phyloP scores from a whole-genome alignment of 345 rosid species.

The Lenwebbia sp. region DNA sequence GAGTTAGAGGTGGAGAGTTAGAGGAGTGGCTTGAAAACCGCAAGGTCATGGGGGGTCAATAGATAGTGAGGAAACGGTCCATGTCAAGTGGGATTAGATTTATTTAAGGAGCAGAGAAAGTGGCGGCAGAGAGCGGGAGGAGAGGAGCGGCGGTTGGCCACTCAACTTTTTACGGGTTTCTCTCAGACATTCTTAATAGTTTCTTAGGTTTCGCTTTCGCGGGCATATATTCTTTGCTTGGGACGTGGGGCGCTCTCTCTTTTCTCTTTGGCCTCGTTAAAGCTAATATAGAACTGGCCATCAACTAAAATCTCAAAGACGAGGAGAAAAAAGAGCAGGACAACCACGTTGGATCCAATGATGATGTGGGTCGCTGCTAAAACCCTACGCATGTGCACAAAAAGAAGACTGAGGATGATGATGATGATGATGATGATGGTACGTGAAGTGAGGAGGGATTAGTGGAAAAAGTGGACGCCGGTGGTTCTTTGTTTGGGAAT shows the following conservation, averaged over 20 bases:
- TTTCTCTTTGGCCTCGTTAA: background rate
- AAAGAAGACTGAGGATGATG: background rate
- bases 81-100: background rate
- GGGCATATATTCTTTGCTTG: background rate
- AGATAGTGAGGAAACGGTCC: background rate
- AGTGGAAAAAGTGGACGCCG: background rate
- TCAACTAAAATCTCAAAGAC: background rate
- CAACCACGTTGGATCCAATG: background rate
- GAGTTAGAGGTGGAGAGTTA: background rate
- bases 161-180: background rate
- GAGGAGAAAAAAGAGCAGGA: background rate
- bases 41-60: background rate
- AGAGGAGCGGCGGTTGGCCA: background rate
- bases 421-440: background rate
- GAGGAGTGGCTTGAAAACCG: background rate
- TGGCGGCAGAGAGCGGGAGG: background rate
- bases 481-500: background rate
- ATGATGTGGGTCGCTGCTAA: background rate
- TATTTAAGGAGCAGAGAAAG: background rate
- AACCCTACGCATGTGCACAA: background rate
- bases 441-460: background rate
- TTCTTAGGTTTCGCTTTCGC: background rate
- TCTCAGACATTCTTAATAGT: background rate
- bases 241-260: background rate
- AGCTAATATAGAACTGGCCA: background rate